Evolutionary conservation across 768 basidiomycete species (phyloP), one percentile per base, ranked within the genome.

Genomic region (Dacryopinax primogenitus): DNA sequence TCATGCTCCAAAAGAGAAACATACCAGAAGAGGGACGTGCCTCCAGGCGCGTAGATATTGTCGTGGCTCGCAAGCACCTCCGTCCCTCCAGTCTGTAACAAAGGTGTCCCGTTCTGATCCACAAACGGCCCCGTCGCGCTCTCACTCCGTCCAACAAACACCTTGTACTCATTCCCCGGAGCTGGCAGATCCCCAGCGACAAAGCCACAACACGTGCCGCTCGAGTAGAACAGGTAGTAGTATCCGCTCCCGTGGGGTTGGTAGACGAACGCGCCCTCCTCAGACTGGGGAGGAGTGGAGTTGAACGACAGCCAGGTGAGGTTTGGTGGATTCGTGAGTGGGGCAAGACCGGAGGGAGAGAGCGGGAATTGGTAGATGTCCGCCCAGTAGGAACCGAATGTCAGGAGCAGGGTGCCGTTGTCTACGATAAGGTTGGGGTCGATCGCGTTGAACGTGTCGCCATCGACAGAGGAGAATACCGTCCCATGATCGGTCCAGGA

Each of bases 31-130:
- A 37, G 28, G 6, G 36, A 37, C 18, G 15, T 28, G 51, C 73
- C 73, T 6, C 73, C 72, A 30, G 73, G 73, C n/a, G 71, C 71
- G 39, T 72, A 74, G 33, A 74, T 66, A 33, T 73, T 71, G 61
- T 70, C 73, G 62, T 73, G 73, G 51, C 70, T 70, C n/a, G 63
- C 70, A 26, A 74, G 70, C 33, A 74, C 69, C 44, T 71, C 68
- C 6, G 69, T 69, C 36, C 72, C 73, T 16, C 69, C 68, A 2
- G 71, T 63, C 35, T 63, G 51, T 7, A 63, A 65, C 36, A 71
- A 58, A 13, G 63, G 18, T 18, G 36, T 63, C 13, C 68, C 68
- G n/a, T 28, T 35, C 16, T 45, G 16, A 41, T 65, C 69, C 33
- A 47, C 28, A 35, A 71, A 72, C 18, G 70, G 68, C 3, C 71